These are phyloP conservation scores for Mycena haematopus DNA, from an alignment of 768 basidiomycete genomes.

Conservation along the genomic window DNA sequence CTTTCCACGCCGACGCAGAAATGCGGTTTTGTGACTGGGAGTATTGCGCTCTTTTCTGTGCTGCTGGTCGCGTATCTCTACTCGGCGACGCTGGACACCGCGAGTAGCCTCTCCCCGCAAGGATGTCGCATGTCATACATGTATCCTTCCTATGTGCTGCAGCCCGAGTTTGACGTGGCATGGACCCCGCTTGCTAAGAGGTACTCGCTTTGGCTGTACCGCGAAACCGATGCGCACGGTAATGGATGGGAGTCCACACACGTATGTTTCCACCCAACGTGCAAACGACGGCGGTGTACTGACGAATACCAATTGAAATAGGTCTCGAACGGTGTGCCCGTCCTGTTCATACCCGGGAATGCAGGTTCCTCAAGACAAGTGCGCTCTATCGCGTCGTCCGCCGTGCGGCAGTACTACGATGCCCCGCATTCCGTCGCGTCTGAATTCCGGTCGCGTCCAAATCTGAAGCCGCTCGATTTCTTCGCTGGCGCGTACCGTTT, in stretches of 20 bases:
- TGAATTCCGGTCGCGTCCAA: slow-evolving; percentile 53
- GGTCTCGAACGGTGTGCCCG: slow-evolving; percentile 67
- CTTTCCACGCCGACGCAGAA: slow-evolving; percentile 3
- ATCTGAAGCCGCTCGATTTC: slow-evolving; percentile 75
- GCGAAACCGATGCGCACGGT: slow-evolving; percentile 56
- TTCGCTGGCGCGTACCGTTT: slow-evolving; percentile 69
- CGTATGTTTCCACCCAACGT: slow-evolving; percentile 48
- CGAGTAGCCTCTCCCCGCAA: slow-evolving; percentile 72
- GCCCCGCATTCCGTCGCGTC: slow-evolving; percentile 61
- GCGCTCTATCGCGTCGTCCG: slow-evolving; percentile 93
- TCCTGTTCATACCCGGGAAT: slow-evolving; percentile 96
- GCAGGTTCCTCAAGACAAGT: slow-evolving; percentile 95
- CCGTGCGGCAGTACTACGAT: slow-evolving; percentile 78
- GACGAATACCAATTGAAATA: slow-evolving; percentile 19
- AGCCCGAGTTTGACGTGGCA: slow-evolving; percentile 66
- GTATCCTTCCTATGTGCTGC: slow-evolving; percentile 87
- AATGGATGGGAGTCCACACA: slow-evolving; percentile 74
- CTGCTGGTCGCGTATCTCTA: slow-evolving; percentile 46
- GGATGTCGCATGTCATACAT: slow-evolving; percentile 98
- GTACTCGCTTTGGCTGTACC: slow-evolving; percentile 90
- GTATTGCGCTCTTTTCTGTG: slow-evolving; percentile 46
- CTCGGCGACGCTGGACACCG: slow-evolving; percentile 50
- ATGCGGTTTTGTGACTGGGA: slow-evolving; percentile 32
- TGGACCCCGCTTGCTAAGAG: slow-evolving; percentile 77
- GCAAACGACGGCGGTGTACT: neutral